Base-by-base conservation (phyloP, 1,139 yeast genomes). In the Geotrichum bryndzae region DNA sequence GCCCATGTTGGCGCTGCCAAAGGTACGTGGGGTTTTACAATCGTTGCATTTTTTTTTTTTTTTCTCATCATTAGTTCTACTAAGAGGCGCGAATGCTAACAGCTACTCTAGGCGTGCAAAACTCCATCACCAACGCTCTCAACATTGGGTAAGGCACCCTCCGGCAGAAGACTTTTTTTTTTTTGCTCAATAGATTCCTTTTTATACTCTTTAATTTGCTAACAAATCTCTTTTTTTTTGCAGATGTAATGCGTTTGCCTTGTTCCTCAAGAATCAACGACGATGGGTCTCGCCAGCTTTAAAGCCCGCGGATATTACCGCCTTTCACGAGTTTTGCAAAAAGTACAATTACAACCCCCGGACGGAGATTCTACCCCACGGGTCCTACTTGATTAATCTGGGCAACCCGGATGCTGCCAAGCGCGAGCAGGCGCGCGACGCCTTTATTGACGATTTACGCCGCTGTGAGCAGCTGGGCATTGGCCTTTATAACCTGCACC, bases 401-500 rank as follows among this genome's bases (percentile, higher is more conserved):
- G 98, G 96, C 22, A 91, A 90, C 67, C 97, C 98, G 0, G 97
- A 90, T 68, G 75, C 76, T 2, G 96, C 84, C 65, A 92, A 90
- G 72, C 89, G 86, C 64, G 80, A 79, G 51, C 90, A 89, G 69
- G 88, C 97, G 1, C 85, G 82, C 69, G 85, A 79, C 0, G 87
- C 94, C n/a, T 87, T 94, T 66, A 66, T 92, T 11, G 99, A 94
- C 72, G 99, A 94, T 70, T 78, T 94, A 72, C 79, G 81, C 66
- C 77, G 99, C 66, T 94, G 99, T 74, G 99, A 94, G 71, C 82
- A 81, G 68, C 77, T 94, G 60, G 87, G 88, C 46, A 87, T 94
- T 65, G 96, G 96, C 0, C 78, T 87, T 33, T 94, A 94, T 75
- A 94, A 94, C 73, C 85, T 95, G 74, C 99, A 94, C 64, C 99